phyloP scores from a whole-genome alignment of 148 eudicot genomes.

The Heliamphora exappendiculata region DNA sequence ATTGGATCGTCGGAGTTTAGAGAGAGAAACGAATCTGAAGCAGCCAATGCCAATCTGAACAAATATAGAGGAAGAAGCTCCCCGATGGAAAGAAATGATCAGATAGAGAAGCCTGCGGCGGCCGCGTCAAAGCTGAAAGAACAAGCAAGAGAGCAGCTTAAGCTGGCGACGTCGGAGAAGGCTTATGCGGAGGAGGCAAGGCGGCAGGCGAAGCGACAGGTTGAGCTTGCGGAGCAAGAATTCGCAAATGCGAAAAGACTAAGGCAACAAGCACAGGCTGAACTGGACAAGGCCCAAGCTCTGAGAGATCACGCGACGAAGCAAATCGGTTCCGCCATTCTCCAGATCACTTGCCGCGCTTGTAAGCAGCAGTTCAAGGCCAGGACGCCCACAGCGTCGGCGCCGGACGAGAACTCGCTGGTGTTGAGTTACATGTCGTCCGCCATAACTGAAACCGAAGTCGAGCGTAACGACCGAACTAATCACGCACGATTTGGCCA shows the following conservation, averaged over 20 bases:
- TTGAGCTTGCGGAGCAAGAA: constrained; percentile 32
- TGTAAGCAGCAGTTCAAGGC: constrained; percentile 30
- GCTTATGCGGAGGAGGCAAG: constrained; percentile 31
- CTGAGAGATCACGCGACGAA: constrained; percentile 26
- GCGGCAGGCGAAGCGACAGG: constrained; percentile 17
- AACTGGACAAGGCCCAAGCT: constrained; percentile 21
- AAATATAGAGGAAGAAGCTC: background rate
- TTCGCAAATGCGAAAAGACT: constrained; percentile 28
- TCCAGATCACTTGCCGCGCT: constrained; percentile 26
- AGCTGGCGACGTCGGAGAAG: constrained; percentile 35
- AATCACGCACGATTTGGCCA: background rate
- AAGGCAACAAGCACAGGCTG: constrained; percentile 29
- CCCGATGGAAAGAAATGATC: background rate
- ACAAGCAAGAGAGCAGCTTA: constrained; percentile 45
- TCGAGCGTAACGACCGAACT: constrained; percentile 6
- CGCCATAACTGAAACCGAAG: constrained; percentile 17
- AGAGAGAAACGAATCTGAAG: constrained; percentile 7
- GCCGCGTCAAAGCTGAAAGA: constrained; percentile 29
- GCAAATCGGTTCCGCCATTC: constrained; percentile 21
- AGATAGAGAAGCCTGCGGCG: no score
- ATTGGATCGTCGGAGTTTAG: constrained; percentile 45
- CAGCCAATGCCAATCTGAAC: background rate
- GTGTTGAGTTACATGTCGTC: constrained; percentile 27
- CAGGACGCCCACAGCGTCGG: background rate
- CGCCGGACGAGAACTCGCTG: constrained; percentile 20